phyloP scores from a whole-genome alignment of 805 yeast species.

The Tetrapisispora phaffii region DNA sequence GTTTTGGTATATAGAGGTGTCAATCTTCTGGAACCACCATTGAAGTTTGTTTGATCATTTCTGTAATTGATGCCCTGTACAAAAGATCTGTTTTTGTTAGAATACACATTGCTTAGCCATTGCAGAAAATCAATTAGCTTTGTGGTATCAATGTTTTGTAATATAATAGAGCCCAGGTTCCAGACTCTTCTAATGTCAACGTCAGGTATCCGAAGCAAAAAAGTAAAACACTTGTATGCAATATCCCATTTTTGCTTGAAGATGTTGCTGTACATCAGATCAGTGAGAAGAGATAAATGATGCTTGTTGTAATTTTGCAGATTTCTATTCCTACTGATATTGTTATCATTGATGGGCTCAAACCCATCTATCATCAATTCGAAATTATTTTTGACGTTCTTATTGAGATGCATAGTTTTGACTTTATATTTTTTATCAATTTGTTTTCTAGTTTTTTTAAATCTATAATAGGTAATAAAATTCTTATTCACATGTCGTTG shows the following conservation, averaged over 20 bases:
- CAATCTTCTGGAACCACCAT: slow-evolving; percentile 24
- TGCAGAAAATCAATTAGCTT: slow-evolving; percentile 17
- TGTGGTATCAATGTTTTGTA: slow-evolving; percentile 20
- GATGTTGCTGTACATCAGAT: slow-evolving; percentile 41
- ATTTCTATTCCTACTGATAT: neutral
- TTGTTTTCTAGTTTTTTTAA: slow-evolving; percentile 4
- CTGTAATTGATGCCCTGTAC: slow-evolving; percentile 18
- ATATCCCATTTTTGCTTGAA: slow-evolving; percentile 42
- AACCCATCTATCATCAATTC: slow-evolving; percentile 16
- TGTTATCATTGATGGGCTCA: slow-evolving; percentile 9
- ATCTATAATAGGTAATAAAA: slow-evolving; percentile 14
- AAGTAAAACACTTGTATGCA: slow-evolving; percentile 44
- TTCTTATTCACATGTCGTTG: slow-evolving; percentile 12
- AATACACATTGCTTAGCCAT: slow-evolving; percentile 23
- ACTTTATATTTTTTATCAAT: slow-evolving; percentile 12
- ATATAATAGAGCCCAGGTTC: slow-evolving; percentile 53
- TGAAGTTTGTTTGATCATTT: slow-evolving; percentile 20
- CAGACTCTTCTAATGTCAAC: slow-evolving; percentile 50
- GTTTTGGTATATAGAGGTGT: slow-evolving; percentile 21
- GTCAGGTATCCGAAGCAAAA: slow-evolving; percentile 38
- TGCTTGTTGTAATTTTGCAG: slow-evolving; percentile 10
- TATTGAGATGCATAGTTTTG: slow-evolving; percentile 11
- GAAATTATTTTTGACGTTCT: slow-evolving; percentile 8
- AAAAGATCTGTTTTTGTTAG: slow-evolving; percentile 15
- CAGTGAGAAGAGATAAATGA: slow-evolving; percentile 27